Evolutionary conservation across 1,284 basidiomycete genomes (phyloP).

Genomic region (Ceraceosorus guamensis): DNA sequence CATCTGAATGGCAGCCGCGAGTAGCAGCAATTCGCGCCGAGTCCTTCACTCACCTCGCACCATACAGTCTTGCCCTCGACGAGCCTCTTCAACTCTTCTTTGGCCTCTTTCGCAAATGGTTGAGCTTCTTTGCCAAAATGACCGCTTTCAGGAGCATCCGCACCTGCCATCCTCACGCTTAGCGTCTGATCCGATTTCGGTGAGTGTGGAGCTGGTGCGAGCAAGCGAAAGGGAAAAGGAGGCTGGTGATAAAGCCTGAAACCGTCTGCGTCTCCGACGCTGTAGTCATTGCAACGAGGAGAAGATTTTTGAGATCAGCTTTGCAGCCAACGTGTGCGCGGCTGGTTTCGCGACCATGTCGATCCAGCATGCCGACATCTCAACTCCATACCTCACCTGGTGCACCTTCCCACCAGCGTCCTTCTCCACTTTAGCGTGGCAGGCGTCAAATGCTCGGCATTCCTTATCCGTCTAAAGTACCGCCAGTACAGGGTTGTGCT

Average conservation of each 20-base stretch:
- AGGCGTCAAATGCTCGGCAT: conserved; percentile 39
- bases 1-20: background rate
- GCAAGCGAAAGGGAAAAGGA: conserved; percentile 28
- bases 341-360: background rate
- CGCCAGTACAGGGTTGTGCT: conserved; percentile 26
- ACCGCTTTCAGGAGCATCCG: conserved; percentile 42
- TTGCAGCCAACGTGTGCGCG: too few relatives aligned
- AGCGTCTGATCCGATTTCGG: conserved; percentile 29
- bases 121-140: conserved; percentile 46
- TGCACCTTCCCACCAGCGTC: conserved; percentile 36
- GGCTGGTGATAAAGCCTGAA: conserved; percentile 44
- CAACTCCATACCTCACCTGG: conserved; percentile 4
- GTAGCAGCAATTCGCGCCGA: background rate
- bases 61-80: conserved; percentile 18
- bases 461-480: conserved; percentile 41
- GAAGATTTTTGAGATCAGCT: background rate
- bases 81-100: conserved; percentile 26
- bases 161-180: conserved; percentile 41
- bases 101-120: conserved; percentile 43
- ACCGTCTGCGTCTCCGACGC: conserved; percentile 45
- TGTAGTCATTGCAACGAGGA: background rate
- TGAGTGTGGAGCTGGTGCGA: conserved; percentile 18
- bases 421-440: conserved; percentile 31
- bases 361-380: background rate
- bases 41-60: conserved; percentile 10